Evolutionary conservation across 768 basidiomycete genomes (phyloP).

Genomic region (Fistulinella prunicolor): DNA sequence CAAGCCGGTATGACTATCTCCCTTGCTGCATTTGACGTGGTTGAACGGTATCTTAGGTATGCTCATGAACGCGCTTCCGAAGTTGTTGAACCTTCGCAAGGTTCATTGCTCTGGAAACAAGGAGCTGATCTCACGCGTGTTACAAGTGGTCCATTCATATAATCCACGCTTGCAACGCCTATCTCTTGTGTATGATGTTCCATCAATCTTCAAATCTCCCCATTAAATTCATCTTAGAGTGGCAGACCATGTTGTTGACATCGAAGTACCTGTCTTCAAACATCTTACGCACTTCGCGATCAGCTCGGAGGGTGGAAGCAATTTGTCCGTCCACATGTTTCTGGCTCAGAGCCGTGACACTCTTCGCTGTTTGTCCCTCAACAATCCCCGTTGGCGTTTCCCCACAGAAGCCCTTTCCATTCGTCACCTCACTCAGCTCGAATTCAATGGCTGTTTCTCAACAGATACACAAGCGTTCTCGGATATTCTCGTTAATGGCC

Average conservation of each 20-base stretch:
- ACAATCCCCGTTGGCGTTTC: conserved; percentile 56
- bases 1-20: conserved; percentile 49
- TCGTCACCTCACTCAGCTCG: conserved; percentile 61
- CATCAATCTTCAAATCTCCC: neutral
- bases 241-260: conserved; percentile 42
- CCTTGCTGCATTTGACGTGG: neutral
- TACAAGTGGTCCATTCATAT: conserved; percentile 50
- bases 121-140: conserved; percentile 50
- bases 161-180: conserved; percentile 54
- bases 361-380: conserved; percentile 53
- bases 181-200: conserved; percentile 47
- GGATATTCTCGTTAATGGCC: conserved; percentile 57
- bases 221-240: conserved; percentile 14
- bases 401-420: conserved; percentile 53
- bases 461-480: conserved; percentile 42
- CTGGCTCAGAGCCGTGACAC: conserved; percentile 50
- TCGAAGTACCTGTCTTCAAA: conserved; percentile 47
- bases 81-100: conserved; percentile 55
- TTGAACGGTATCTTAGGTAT: conserved; percentile 43
- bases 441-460: conserved; percentile 58
- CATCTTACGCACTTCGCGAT: conserved; percentile 61
- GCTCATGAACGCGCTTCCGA: conserved; percentile 66
- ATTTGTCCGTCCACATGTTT: conserved; percentile 42
- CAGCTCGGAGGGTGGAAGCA: conserved; percentile 42
- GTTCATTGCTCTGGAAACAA: conserved; percentile 60